Evolutionary conservation across 164 flowering plant genomes (phyloP).

Genomic region (Magnolia officinalis): DNA sequence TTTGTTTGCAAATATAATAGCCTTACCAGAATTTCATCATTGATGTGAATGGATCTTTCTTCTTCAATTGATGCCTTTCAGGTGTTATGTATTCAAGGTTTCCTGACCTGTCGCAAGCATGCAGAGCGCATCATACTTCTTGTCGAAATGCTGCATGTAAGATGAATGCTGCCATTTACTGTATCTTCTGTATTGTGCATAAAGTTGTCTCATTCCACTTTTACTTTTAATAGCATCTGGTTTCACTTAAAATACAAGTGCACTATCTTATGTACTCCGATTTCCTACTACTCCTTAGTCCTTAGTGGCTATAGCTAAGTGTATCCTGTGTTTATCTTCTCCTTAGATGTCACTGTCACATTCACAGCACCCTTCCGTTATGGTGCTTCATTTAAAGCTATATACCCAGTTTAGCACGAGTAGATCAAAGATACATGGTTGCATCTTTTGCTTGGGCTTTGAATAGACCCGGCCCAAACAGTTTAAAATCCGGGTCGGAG

Average conservation of each 20-base stretch:
- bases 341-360: too few species aligned
- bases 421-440: too few species aligned
- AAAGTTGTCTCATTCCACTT: neutral
- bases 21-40: neutral
- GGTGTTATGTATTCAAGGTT: conserved; percentile 99
- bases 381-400: too few species aligned
- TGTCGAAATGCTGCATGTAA: conserved; percentile 99
- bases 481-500: too few species aligned
- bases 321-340: too few species aligned
- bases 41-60: neutral
- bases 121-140: conserved; percentile 97
- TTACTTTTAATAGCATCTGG: neutral
- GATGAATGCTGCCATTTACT: neutral
- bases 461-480: too few species aligned
- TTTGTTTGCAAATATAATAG: neutral
- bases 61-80: conserved; percentile 21
- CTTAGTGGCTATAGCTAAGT: too few species aligned
- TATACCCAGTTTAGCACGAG: too few species aligned
- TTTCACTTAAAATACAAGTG: neutral
- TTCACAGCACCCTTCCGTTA: too few species aligned
- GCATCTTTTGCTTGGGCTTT: too few species aligned
- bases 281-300: too few species aligned
- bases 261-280: too few species aligned
- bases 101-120: conserved; percentile 95
- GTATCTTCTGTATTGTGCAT: neutral